These are phyloP conservation scores for Rhizopus arrhizus DNA, from an alignment of 371 early-diverging fungal species.

Conservation along the genomic window DNA sequence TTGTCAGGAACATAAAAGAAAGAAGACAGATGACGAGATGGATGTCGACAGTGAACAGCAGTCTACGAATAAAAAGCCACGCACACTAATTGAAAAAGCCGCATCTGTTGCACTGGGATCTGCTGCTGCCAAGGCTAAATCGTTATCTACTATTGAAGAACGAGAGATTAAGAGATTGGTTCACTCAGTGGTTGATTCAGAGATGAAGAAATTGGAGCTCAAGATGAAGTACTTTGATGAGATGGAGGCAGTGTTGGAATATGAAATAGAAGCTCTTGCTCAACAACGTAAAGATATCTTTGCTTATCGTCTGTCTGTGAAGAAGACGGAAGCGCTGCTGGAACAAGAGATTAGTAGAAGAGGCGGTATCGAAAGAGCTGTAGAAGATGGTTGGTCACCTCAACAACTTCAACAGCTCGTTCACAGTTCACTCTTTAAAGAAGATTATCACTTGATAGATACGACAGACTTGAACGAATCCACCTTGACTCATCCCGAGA, in stretches of 20 bases:
- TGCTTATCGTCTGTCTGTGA: slow-evolving; percentile 71
- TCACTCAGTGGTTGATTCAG: slow-evolving; percentile 79
- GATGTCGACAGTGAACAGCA: slow-evolving; percentile 27
- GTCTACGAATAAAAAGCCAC: slow-evolving; percentile 31
- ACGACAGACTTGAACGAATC: slow-evolving; percentile 13
- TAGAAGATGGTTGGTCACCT: slow-evolving; percentile 45
- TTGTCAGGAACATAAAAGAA: slow-evolving; percentile 22
- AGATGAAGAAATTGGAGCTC: slow-evolving; percentile 84
- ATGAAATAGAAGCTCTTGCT: slow-evolving; percentile 81
- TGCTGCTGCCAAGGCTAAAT: slow-evolving; percentile 71
- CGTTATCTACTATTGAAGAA: slow-evolving; percentile 72
- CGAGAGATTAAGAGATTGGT: slow-evolving; percentile 80
- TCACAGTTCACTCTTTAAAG: slow-evolving; percentile 35
- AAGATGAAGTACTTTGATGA: slow-evolving; percentile 93
- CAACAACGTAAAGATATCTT: slow-evolving; percentile 81
- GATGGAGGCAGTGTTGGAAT: slow-evolving; percentile 83
- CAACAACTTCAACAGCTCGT: slow-evolving; percentile 46
- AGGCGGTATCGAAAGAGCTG: slow-evolving; percentile 37
- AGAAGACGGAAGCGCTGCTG: slow-evolving; percentile 56
- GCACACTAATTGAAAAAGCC: slow-evolving; percentile 59
- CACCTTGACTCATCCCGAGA: slow-evolving; percentile 19
- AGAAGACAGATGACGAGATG: slow-evolving; percentile 32
- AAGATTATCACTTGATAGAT: slow-evolving; percentile 39
- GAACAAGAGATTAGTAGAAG: slow-evolving; percentile 53
- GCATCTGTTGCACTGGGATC: slow-evolving; percentile 69